These are phyloP conservation scores for Talaromyces sp. DNA, from an alignment of 2,329 filamentous ascomycete species.

Conservation along the genomic window DNA sequence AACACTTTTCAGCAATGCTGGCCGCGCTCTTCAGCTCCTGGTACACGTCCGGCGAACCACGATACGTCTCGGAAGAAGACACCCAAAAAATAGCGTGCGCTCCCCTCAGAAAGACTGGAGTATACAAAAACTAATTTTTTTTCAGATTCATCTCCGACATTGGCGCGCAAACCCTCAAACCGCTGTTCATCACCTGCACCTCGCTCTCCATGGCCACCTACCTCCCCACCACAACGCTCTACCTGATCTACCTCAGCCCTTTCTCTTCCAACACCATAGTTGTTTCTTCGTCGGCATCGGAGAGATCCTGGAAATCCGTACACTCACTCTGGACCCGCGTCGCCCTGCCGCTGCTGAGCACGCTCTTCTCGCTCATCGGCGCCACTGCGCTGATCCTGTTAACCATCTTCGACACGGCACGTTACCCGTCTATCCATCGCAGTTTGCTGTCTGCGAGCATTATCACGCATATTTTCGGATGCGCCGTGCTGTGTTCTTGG, in stretches of 20 bases:
- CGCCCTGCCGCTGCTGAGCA: background rate
- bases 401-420: slow-evolving; percentile 10
- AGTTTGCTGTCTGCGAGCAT: slow-evolving; percentile 5
- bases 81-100: slow-evolving; percentile 10
- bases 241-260: slow-evolving; percentile 2
- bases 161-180: slow-evolving; percentile 11
- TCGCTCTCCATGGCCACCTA: slow-evolving; percentile 8
- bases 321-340: background rate
- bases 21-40: slow-evolving; percentile 8
- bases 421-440: background rate
- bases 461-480: slow-evolving; percentile 1
- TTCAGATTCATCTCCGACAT: slow-evolving; percentile 11
- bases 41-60: slow-evolving; percentile 8
- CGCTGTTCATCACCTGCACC: slow-evolving; percentile 5
- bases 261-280: background rate
- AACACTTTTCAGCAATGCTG: slow-evolving; percentile 7
- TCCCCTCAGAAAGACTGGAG: background rate
- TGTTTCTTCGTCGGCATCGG: background rate
- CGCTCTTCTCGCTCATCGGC: slow-evolving; percentile 5
- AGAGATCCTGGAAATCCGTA: background rate
- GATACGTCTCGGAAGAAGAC: slow-evolving; percentile 9
- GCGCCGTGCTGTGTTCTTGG: slow-evolving; percentile 9
- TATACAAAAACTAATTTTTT: background rate
- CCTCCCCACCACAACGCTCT: background rate
- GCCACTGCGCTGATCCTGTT: slow-evolving; percentile 6